A percentile compares a stretch with the other conserved stretches of the same genome.
Conservation (phyloP, 805 yeast species). For the Lachancea kluyveri region DNA sequence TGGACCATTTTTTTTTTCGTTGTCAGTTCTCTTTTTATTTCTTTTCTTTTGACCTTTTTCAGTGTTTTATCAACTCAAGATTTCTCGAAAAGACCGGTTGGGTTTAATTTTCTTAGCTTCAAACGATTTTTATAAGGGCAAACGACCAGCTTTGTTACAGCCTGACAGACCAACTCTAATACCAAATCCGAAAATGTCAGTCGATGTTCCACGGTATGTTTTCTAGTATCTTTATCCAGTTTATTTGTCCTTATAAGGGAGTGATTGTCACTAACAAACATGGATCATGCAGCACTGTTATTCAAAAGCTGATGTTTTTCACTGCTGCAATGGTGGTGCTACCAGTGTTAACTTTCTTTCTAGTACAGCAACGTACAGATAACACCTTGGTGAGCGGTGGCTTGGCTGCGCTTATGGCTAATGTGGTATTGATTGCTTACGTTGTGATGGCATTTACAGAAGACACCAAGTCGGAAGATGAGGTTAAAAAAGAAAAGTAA, state of each 20-base stretch:
- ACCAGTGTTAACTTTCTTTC: conserved; percentile 61
- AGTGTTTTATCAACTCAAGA: too few species aligned
- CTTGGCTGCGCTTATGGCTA: conserved; percentile 70
- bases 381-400: conserved; percentile 72
- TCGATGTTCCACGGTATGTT: conserved; percentile 39
- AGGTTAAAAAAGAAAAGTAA: conserved; percentile 32
- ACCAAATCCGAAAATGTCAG: conserved; percentile 32
- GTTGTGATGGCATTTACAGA: conserved; percentile 71
- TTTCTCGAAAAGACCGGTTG: too few species aligned
- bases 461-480: conserved; percentile 36
- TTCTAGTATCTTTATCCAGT: neutral
- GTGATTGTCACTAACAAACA: conserved; percentile 2
- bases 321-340: conserved; percentile 70
- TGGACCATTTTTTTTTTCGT: conserved; percentile 24
- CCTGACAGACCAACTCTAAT: too few species aligned
- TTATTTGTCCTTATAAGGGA: neutral
- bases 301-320: conserved; percentile 63
- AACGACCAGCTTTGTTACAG: too few species aligned
- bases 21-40: neutral
- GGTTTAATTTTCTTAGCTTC: too few species aligned
- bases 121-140: too few species aligned
- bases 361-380: conserved; percentile 35
- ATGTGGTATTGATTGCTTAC: conserved; percentile 66
- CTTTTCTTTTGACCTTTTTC: too few species aligned
- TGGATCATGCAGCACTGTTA: conserved; percentile 33